Evolutionary conservation across 2,329 filamentous ascomycete genomes (phyloP).

Genomic region (Neophaeococcomyces mojaviensis): DNA sequence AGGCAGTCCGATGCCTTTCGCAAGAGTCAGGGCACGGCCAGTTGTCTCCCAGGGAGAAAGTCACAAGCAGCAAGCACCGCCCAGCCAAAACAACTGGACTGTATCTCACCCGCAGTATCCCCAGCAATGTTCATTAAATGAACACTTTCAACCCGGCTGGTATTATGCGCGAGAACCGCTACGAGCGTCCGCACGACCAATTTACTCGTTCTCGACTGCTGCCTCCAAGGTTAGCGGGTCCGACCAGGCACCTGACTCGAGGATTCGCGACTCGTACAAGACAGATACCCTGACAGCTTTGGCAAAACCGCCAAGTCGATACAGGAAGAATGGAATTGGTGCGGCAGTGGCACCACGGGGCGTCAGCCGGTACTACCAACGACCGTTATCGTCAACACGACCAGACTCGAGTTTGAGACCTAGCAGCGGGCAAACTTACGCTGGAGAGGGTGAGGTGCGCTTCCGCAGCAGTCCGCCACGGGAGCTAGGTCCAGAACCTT

Average conservation of each 20-base stretch:
- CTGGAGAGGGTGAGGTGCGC: slow-evolving; percentile 13
- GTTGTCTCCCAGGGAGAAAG: not conserved
- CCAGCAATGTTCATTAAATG: slow-evolving; percentile 7
- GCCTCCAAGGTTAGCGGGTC: slow-evolving; percentile 20
- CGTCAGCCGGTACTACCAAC: slow-evolving; percentile 16
- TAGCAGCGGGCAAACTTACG: slow-evolving; percentile 1
- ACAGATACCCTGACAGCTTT: slow-evolving; percentile 23
- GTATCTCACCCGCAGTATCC: slow-evolving; percentile 10
- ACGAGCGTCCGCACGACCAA: not conserved
- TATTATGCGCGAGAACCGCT: slow-evolving; percentile 16
- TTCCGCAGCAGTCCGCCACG: slow-evolving; percentile 22
- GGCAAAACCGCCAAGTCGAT: slow-evolving; percentile 17
- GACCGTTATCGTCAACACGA: not conserved
- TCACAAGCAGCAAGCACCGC: not conserved
- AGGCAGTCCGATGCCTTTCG: slow-evolving; percentile 22
- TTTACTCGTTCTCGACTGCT: slow-evolving; percentile 23
- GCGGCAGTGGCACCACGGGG: slow-evolving; percentile 17
- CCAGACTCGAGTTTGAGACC: not conserved
- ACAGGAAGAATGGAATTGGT: slow-evolving; percentile 20
- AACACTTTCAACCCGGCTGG: slow-evolving; percentile 23
- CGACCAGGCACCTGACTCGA: slow-evolving; percentile 19
- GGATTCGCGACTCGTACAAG: slow-evolving; percentile 23
- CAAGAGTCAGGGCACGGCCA: slow-evolving; percentile 13
- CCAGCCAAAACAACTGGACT: not conserved
- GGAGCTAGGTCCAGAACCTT: slow-evolving; percentile 5